Base-by-base conservation (phyloP, 768 basidiomycete species). In the Kwoniella bestiolae region DNA sequence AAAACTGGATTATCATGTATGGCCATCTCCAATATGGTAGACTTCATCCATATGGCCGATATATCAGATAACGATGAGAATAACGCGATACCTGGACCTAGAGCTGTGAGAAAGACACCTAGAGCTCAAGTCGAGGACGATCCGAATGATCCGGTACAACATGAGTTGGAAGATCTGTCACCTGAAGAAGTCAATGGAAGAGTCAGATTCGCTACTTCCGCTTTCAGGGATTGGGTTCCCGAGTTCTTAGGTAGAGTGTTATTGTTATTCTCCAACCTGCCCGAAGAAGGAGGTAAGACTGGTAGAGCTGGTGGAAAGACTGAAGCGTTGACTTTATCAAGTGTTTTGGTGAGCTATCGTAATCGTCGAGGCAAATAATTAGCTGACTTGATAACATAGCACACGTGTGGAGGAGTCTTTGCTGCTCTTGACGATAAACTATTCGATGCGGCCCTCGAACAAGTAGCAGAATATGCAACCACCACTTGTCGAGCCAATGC, bases 401-500 rank as follows among this genome's bases (percentile, higher is more conserved):
- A 75, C 49, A 73, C 76, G n/a, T 78, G 72, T 51, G 74, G 72
- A 31, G 66, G 66, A 2, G 74, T 78, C 12, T 78, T 79, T 89
- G 90, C 87, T 16, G 87, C 90, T 75, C 84, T 92, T 23, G 87
- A 91, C 26, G 90, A 91, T 77, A 87, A 89, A 11, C 89, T 91
- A 23, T 86, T 86, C 29, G 85, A 87, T 31, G 89, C 90, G 2
- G 90, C 91, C 12, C 83, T 97, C 70, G 90, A 90, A 70, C 84
- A 95, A 49, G 88, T 94, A 45, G 90, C 85, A 72, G 88, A 94
- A 58, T 95, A 96, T 75, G 90, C 88, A 0, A 91, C 90, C n/a
- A 88, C 90, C 2, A 93, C 92, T 69, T 89, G 90, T 3, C 91
- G 92, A 73, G 88, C 91, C 45, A 97, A 96, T 79, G 87, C 91